phyloP scores from a whole-genome alignment of 75 land plant genomes.

The Ceratopteris richardii region DNA sequence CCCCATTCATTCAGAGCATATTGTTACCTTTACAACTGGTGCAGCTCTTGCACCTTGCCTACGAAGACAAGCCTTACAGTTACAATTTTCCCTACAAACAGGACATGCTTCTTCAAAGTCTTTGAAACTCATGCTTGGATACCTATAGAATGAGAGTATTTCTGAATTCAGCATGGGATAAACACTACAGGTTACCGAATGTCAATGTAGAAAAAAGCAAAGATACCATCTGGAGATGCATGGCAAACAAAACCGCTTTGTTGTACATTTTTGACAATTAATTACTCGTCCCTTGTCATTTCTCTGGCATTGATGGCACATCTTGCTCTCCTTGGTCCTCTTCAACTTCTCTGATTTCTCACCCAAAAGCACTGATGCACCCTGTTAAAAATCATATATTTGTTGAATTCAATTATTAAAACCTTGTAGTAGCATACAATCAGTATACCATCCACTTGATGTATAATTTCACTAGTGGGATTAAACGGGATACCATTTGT shows the following conservation, averaged over 20 bases:
- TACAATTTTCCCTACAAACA: slow-evolving; percentile 48
- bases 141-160: slow-evolving; percentile 16
- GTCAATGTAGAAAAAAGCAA: not conserved
- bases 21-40: not conserved
- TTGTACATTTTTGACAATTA: slow-evolving; percentile 43
- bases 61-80: slow-evolving; percentile 66
- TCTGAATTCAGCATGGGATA: not conserved
- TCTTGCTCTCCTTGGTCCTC: slow-evolving; percentile 27
- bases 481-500: too few species aligned
- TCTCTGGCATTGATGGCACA: slow-evolving; percentile 86
- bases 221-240: slow-evolving; percentile 57
- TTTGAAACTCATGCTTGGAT: slow-evolving; percentile 29
- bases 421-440: too few species aligned
- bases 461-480: too few species aligned
- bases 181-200: not conserved
- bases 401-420: too few species aligned
- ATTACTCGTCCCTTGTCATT: slow-evolving; percentile 84
- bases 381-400: too few species aligned
- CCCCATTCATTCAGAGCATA: not conserved
- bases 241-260: slow-evolving; percentile 59
- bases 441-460: too few species aligned
- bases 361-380: not conserved
- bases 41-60: slow-evolving; percentile 2
- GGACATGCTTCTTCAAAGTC: slow-evolving; percentile 42
- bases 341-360: not conserved